Evolutionary conservation across 805 yeast genomes (phyloP).

Genomic region (Saccharomycopsis babjevae): DNA sequence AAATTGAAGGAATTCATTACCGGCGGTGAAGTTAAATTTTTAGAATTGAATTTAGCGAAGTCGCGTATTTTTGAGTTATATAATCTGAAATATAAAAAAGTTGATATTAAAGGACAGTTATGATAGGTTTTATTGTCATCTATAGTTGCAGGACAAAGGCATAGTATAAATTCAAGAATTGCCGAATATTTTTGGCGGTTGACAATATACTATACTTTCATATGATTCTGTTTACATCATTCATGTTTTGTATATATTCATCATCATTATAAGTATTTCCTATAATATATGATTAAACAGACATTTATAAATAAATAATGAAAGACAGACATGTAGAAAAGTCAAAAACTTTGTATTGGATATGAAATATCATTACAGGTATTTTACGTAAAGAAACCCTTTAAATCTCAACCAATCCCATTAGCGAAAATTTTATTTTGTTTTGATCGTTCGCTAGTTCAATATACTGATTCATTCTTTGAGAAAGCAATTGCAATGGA

Average conservation of each 20-base stretch:
- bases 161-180: neutral
- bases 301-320: too few species aligned
- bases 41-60: constrained; percentile 30
- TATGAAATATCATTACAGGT: neutral
- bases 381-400: neutral
- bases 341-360: too few species aligned
- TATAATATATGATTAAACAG: constrained; percentile 39
- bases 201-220: too few species aligned
- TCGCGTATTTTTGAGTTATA: constrained; percentile 29
- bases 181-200: too few species aligned
- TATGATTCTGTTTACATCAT: too few species aligned
- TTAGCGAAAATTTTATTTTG: constrained; percentile 58
- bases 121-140: constrained; percentile 20
- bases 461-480: constrained; percentile 59
- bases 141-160: neutral
- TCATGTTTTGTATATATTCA: neutral
- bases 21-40: constrained; percentile 23
- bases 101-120: constrained; percentile 88
- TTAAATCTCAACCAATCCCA: constrained; percentile 40
- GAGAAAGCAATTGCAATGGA: constrained; percentile 34
- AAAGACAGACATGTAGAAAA: too few species aligned
- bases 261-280: neutral
- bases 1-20: constrained; percentile 26
- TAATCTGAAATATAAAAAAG: constrained; percentile 37
- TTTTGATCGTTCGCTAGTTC: constrained; percentile 48